Conservation (phyloP, 805 yeast species). For the Candida odintsovae region DNA sequence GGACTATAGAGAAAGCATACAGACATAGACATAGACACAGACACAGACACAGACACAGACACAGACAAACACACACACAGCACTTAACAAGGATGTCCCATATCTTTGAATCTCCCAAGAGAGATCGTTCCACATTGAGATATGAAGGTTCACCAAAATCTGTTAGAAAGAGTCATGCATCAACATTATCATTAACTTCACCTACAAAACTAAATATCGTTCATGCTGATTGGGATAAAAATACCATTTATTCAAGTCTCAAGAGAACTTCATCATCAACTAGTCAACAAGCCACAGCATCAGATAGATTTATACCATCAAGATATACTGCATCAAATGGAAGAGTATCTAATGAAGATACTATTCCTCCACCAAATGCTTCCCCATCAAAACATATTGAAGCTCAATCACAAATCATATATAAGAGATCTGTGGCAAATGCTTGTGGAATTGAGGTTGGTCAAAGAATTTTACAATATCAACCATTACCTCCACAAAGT, state of each 20-base stretch:
- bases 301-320: conserved; percentile 60
- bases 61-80: too few species aligned
- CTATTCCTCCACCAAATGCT: conserved; percentile 39
- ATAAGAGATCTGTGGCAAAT: conserved; percentile 81
- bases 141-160: conserved; percentile 13
- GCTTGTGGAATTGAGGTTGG: conserved; percentile 89
- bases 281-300: conserved; percentile 20
- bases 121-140: not conserved
- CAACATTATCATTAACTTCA: conserved; percentile 36
- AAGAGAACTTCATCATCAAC: conserved; percentile 19
- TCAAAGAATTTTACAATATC: conserved; percentile 77
- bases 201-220: conserved; percentile 43
- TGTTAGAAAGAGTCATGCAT: conserved; percentile 19
- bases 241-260: conserved; percentile 15
- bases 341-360: conserved; percentile 33
- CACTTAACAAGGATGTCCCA: not conserved
- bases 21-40: not conserved
- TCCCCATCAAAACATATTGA: conserved; percentile 38
- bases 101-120: not conserved
- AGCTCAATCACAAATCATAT: conserved; percentile 40
- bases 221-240: conserved; percentile 31
- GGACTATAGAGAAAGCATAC: not conserved
- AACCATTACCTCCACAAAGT: conserved; percentile 72
- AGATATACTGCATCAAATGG: conserved; percentile 45
- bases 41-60: not conserved